A percentile compares a stretch with the other conserved stretches of the same genome.
Evolutionary conservation across 1,139 yeast genomes (phyloP).

Genomic region (Chernovozyma aurita): DNA sequence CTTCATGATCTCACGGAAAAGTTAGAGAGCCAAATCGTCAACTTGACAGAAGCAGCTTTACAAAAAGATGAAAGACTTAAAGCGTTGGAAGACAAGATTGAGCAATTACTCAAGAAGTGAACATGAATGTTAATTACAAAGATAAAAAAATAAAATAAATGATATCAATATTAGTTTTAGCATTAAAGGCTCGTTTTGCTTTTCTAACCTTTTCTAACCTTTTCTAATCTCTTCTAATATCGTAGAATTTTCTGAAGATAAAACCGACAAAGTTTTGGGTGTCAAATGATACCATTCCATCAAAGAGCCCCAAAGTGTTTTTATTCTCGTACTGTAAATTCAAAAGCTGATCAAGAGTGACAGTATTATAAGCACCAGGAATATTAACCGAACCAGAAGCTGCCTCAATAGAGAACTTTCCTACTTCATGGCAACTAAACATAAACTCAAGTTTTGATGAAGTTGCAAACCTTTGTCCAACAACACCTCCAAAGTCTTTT

Average conservation of each 20-base stretch:
- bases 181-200: too few species aligned
- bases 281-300: slow-evolving; percentile 62
- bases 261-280: slow-evolving; percentile 62
- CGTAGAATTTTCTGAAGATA: slow-evolving; percentile 71
- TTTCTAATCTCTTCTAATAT: slow-evolving; percentile 24
- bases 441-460: slow-evolving; percentile 70
- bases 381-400: slow-evolving; percentile 40
- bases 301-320: slow-evolving; percentile 50
- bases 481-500: slow-evolving; percentile 46
- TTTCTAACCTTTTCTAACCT: background rate
- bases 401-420: slow-evolving; percentile 67
- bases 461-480: slow-evolving; percentile 35
- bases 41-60: slow-evolving; percentile 47
- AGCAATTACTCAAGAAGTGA: slow-evolving; percentile 28
- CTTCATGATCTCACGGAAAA: slow-evolving; percentile 52
- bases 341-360: slow-evolving; percentile 66
- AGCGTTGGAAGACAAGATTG: slow-evolving; percentile 40
- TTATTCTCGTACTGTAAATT: slow-evolving; percentile 62
- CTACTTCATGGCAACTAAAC: slow-evolving; percentile 72
- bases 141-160: background rate
- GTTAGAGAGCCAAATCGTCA: slow-evolving; percentile 51
- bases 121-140: too few species aligned
- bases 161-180: slow-evolving; percentile 1
- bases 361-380: slow-evolving; percentile 49
- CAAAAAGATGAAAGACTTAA: slow-evolving; percentile 61